phyloP scores from a whole-genome alignment of 2,329 filamentous ascomycete species.

The Ilyonectria sp. region DNA sequence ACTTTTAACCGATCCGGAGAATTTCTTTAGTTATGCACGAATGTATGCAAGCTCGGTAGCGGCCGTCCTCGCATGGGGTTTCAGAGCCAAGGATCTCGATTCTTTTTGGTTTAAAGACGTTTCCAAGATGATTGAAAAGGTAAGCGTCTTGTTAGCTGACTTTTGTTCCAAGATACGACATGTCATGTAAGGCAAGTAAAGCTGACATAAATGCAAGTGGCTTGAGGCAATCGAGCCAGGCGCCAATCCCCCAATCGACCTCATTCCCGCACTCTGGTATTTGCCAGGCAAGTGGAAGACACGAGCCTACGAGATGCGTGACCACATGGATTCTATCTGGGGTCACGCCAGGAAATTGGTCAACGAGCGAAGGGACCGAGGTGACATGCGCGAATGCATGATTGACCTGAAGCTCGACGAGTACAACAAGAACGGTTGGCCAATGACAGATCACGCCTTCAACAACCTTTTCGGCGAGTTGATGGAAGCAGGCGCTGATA shows the following conservation, averaged over 20 bases:
- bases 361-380: neutral
- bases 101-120: too few species aligned
- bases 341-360: neutral
- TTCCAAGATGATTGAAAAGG: too few species aligned
- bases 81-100: too few species aligned
- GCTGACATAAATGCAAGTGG: slow-evolving; percentile 8
- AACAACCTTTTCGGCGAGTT: slow-evolving; percentile 11
- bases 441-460: slow-evolving; percentile 8
- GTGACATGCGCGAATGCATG: slow-evolving; percentile 5
- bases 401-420: slow-evolving; percentile 7
- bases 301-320: neutral
- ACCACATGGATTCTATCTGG: slow-evolving; percentile 7
- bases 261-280: slow-evolving; percentile 7
- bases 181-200: too few species aligned
- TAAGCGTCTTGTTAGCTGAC: too few species aligned
- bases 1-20: slow-evolving; percentile 17
- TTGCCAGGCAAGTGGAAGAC: slow-evolving; percentile 11
- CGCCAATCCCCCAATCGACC: slow-evolving; percentile 21
- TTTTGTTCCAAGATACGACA: too few species aligned
- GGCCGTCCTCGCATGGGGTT: too few species aligned
- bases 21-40: slow-evolving; percentile 21
- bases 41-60: slow-evolving; percentile 23
- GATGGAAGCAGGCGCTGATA: slow-evolving; percentile 12
- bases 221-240: slow-evolving; percentile 12
- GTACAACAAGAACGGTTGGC: slow-evolving; percentile 11